These are phyloP conservation scores for Nannochloris sp. DNA, from an alignment of 139 green algal genomes.

Conservation along the genomic window DNA sequence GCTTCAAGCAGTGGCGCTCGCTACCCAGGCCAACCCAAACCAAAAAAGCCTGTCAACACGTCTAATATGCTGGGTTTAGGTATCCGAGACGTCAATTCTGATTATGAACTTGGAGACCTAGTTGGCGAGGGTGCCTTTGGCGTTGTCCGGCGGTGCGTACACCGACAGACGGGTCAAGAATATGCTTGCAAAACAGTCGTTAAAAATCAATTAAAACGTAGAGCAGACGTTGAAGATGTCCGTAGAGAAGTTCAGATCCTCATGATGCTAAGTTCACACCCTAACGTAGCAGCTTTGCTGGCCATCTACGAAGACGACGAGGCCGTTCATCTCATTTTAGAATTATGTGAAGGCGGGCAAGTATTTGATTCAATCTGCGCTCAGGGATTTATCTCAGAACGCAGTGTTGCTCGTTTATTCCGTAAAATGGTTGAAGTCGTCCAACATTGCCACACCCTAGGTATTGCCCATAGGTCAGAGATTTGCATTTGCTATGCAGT, in stretches of 20 bases:
- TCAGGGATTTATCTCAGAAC: constrained; percentile 23
- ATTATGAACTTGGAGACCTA: constrained; percentile 18
- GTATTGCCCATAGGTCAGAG: constrained; percentile 34
- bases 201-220: constrained; percentile 47
- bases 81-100: constrained; percentile 2
- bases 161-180: constrained; percentile 9
- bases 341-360: constrained; percentile 44
- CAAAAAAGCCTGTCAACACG: neutral
- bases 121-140: constrained; percentile 26
- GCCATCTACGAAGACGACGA: constrained; percentile 33
- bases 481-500: constrained; percentile 32
- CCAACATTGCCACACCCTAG: constrained; percentile 28
- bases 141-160: constrained; percentile 17
- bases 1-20: no score
- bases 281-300: constrained; percentile 37
- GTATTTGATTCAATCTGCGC: constrained; percentile 31
- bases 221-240: constrained; percentile 80
- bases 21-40: neutral
- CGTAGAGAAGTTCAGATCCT: constrained; percentile 52
- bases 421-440: constrained; percentile 24
- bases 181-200: constrained; percentile 23
- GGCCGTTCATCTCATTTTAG: constrained; percentile 32
- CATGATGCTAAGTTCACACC: constrained; percentile 20
- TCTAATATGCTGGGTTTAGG: constrained; percentile 15
- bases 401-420: constrained; percentile 22